Conservation (phyloP, 495 filamentous ascomycete species). For the Aspergillus leporis region DNA sequence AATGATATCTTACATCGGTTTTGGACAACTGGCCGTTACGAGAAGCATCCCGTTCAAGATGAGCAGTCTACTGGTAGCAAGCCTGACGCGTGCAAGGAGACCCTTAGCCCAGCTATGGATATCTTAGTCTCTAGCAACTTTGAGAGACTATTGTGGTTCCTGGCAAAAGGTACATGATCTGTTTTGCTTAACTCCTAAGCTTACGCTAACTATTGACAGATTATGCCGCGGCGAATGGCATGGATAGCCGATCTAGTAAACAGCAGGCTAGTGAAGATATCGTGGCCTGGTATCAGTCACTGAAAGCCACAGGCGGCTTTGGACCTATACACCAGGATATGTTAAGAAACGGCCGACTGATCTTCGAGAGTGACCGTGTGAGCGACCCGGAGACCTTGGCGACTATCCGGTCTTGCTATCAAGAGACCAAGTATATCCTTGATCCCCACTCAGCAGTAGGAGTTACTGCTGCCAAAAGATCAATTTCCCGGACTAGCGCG, state of each 20-base stretch:
- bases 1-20: slow-evolving; percentile 85
- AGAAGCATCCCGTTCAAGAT: slow-evolving; percentile 9
- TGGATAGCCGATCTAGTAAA: slow-evolving; percentile 6
- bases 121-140: slow-evolving; percentile 95
- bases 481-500: slow-evolving; percentile 51
- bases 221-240: slow-evolving; percentile 48
- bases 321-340: slow-evolving; percentile 63
- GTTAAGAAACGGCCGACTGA: slow-evolving; percentile 59
- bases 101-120: slow-evolving; percentile 91
- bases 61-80: not conserved
- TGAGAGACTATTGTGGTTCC: slow-evolving; percentile 92
- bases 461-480: slow-evolving; percentile 67
- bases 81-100: slow-evolving; percentile 61
- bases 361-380: slow-evolving; percentile 83
- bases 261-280: slow-evolving; percentile 52
- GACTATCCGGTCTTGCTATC: slow-evolving; percentile 69
- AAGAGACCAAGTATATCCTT: slow-evolving; percentile 62
- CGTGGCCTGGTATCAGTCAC: slow-evolving; percentile 70
- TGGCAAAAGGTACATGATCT: slow-evolving; percentile 10
- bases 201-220: slow-evolving; percentile 6
- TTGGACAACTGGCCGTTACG: slow-evolving; percentile 36
- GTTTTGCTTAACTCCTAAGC: not conserved
- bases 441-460: slow-evolving; percentile 93
- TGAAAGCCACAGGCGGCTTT: slow-evolving; percentile 83
- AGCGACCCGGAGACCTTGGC: slow-evolving; percentile 73